Base-by-base conservation (phyloP, 345 rosid genomes). In the Acer yangbiense region DNA sequence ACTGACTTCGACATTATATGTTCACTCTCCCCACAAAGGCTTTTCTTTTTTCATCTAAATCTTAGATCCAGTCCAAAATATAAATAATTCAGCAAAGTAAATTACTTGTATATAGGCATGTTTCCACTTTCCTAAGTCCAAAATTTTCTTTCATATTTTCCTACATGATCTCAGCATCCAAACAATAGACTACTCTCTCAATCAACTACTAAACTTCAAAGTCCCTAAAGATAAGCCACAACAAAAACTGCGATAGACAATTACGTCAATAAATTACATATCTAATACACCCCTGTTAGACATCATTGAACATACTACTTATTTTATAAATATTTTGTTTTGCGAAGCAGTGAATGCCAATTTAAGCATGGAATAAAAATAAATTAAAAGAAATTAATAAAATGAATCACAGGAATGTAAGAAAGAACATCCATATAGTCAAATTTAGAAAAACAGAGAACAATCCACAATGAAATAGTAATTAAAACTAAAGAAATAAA, bases 41-140 rank as follows among this genome's bases (percentile, higher is more conserved):
- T 20, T 60, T 21, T 68, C 54, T n/a, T 68, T 17, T 18, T 16
- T 65, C 13, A 7, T 25, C 61, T 65, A 8, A 63, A 74, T 46
- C 62, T 48, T 64, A 64, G 32, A 48, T 29, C n/a, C 41, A 21
- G 10, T 58, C 3, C 11, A 57, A 72, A 72, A 72, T 35, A 57
- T 3, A 12, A 58, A 58, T n/a, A 35, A 3, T 73, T 64, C 9
- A 62, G 64, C 6, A 23, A 23, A 8, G 7, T 2, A 2, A 32
- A 4, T 41, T 41, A 66, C 23, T 41, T n/a, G 32, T 46, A 43
- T 32, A 35, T 35, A 71, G 23, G 60, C 46, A 21, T 39, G 46
- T 21, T 57, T 72, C 11, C 18, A n/a, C 27, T 72, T 58, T 43
- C 66, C 21, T 67, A 72, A 41, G 76, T 72, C 67, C n/a, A 16